Base-by-base conservation (phyloP, 371 early-diverging fungal genomes). In the Gilbertella persicaria region DNA sequence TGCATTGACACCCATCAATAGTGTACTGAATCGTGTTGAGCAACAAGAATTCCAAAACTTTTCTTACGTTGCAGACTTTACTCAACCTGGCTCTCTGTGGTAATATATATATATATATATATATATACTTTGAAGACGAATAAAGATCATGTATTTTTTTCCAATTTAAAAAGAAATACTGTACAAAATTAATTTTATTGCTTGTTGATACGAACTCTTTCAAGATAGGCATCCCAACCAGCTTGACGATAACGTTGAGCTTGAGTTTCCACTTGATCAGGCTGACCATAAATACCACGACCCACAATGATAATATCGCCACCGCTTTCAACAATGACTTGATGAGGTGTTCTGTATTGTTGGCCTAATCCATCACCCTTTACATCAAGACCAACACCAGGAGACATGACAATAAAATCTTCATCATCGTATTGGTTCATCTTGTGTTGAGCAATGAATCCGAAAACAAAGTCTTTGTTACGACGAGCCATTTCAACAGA, bases 281-380 rank as follows among this genome's bases (percentile, higher is more conserved):
- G 90, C 5, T 83, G 73, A 20, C 90, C 94, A 66, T 97, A 96
- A 58, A 98, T 94, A 45, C 94, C 97, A 44, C 98, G 80, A 25
- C 98, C 98, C 2, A 98, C 98, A 73, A 98, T 98, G 59, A 98
- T 96, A 16, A 97, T 82, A 78, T 98, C 98, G 47, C 93, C 88
- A 14, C 88, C 89, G 54, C 84, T 84, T 19, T 90, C 88, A n/a
- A 81, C 66, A 49, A 98, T 78, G 23, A 95, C 96, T 50, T 90
- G 75, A 44, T 84, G 73, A 29, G 97, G 97, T 0, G 94, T 92
- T 60, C 94, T 82, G 71, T 97, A 98, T 73, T 91, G 92, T 71
- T 98, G 97, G 29, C 98, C 98, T 29, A 98, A 69, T 3, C 78
- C 83, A 71, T 98, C 98, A 17, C 91, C 90, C 29, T 78, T 77